Evolutionary conservation across 495 filamentous ascomycete species (phyloP).

Genomic region (Aspergillus biplanus): DNA sequence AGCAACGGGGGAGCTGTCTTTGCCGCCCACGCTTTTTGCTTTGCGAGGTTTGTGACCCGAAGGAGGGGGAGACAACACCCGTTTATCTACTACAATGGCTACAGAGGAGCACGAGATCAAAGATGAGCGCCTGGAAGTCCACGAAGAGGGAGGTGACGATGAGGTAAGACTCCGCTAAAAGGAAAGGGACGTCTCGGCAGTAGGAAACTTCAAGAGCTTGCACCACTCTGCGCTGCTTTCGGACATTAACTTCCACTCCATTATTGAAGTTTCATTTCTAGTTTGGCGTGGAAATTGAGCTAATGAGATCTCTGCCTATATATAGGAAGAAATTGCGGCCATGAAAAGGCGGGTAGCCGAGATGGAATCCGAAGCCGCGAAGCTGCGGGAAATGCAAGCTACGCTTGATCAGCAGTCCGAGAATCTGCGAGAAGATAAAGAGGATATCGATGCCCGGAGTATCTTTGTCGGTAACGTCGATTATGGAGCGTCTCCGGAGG

Average conservation of each 20-base stretch:
- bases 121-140: constrained; percentile 42
- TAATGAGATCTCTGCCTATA: constrained; percentile 2
- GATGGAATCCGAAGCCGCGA: constrained; percentile 97
- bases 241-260: neutral
- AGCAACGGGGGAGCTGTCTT: constrained; percentile 22
- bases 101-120: constrained; percentile 45
- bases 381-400: constrained; percentile 95
- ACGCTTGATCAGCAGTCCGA: constrained; percentile 82
- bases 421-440: constrained; percentile 86
- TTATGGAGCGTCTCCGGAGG: constrained; percentile 95
- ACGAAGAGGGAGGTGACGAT: constrained; percentile 48
- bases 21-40: constrained; percentile 17
- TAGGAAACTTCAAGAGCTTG: constrained; percentile 6
- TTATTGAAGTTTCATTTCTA: neutral
- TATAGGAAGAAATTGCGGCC: constrained; percentile 88
- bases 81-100: constrained; percentile 31
- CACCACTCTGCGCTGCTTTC: constrained; percentile 2
- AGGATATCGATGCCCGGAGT: constrained; percentile 93
- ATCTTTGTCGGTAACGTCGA: constrained; percentile 99
- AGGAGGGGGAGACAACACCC: constrained; percentile 6
- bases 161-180: constrained; percentile 38
- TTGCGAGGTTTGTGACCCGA: neutral
- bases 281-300: neutral
- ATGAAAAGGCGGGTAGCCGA: constrained; percentile 98
- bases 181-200: neutral